phyloP scores from a whole-genome alignment of 225 moss, liverwort and hornwort species.

The Physcomitrellopsis africana region DNA sequence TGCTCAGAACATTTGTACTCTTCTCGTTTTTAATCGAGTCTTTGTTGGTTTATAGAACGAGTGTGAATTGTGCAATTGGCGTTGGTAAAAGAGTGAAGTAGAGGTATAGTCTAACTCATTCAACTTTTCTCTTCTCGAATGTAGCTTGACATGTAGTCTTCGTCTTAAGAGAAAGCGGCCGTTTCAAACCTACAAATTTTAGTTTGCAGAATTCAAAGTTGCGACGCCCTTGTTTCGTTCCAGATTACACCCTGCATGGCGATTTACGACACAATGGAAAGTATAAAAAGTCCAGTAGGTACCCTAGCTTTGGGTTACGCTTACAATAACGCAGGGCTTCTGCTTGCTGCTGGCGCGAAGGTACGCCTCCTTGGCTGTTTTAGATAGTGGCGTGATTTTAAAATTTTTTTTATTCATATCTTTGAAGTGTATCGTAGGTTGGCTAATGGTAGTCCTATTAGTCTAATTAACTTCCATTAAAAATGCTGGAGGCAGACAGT shows the following conservation, averaged over 20 bases:
- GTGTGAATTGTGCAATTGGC: background rate
- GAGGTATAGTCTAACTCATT: background rate
- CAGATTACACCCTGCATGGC: conserved; percentile 76
- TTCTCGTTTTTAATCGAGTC: background rate
- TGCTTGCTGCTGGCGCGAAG: conserved; percentile 62
- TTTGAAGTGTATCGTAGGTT: background rate
- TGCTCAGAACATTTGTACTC: conserved; percentile 9
- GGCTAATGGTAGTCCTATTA: background rate
- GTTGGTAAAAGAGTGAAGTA: background rate
- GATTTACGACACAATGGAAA: conserved; percentile 63
- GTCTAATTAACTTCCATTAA: no score
- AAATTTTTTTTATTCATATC: background rate
- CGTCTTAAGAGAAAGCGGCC: background rate
- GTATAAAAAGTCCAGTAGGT: conserved; percentile 65
- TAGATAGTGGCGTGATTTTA: background rate
- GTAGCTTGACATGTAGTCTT: background rate
- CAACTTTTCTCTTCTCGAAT: no score
- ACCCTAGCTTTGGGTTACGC: conserved; percentile 68
- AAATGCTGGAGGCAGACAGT: no score
- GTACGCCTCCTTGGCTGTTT: conserved; percentile 23
- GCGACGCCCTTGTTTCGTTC: background rate
- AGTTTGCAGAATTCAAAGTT: background rate
- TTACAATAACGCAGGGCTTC: conserved; percentile 66
- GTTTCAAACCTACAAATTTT: background rate
- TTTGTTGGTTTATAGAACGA: background rate